Evolutionary conservation across 257 asterid genomes (phyloP).

Genomic region (Mitragyna speciosa): DNA sequence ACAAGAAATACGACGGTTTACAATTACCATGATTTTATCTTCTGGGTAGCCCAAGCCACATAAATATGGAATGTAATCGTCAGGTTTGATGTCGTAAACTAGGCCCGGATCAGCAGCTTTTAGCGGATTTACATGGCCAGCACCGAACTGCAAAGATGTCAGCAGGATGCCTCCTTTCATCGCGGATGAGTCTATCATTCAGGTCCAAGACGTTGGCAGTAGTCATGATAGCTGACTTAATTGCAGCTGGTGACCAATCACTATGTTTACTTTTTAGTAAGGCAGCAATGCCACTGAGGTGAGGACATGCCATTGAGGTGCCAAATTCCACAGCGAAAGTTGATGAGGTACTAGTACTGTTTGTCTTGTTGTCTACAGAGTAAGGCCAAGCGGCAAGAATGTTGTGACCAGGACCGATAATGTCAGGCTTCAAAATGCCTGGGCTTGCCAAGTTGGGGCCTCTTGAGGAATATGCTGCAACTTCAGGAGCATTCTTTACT

Average conservation of each 20-base stretch:
- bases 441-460: background rate
- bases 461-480: background rate
- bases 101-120: constrained; percentile 9
- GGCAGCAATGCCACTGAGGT: constrained; percentile 4
- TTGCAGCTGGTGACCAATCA: constrained; percentile 5
- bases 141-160: background rate
- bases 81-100: constrained; percentile 1
- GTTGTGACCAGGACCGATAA: background rate
- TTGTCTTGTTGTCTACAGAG: background rate
- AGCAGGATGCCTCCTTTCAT: background rate
- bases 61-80: constrained; percentile 1
- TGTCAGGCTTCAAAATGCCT: constrained; percentile 1
- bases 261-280: background rate
- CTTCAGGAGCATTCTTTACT: background rate
- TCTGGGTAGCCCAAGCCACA: constrained; percentile 1
- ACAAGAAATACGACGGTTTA: background rate
- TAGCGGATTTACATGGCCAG: constrained; percentile 6
- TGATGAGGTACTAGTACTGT: background rate
- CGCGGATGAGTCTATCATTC: background rate
- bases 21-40: background rate
- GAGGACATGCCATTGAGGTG: constrained; percentile 12
- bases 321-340: background rate
- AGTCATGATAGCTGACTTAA: constrained; percentile 11
- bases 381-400: background rate
- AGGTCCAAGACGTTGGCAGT: background rate